Evolutionary conservation across 108 stramenopile species (phyloP), one percentile per base, ranked within the genome.

Genomic region (Discostella stelligeroides): DNA sequence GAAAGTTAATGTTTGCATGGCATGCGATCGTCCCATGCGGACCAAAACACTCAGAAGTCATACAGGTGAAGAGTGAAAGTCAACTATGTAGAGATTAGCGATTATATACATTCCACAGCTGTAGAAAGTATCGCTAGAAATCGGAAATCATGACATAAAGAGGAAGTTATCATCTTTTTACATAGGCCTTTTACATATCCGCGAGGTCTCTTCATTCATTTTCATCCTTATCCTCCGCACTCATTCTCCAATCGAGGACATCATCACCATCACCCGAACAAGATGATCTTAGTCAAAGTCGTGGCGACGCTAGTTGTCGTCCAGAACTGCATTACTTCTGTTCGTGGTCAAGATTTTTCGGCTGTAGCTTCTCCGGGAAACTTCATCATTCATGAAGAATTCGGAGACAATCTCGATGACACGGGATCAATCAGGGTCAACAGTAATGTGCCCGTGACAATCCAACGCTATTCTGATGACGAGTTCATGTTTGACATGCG

Each of bases 1-100:
- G 0, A 41, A 46, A 56, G 79, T 80, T 0, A 70, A 69, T 0
- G 75, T 73, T 0, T 83, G 82, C 28, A 66, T 83, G 17, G 82
- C 82, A 17, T 83, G 82, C 50, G 68, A 77, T 77, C 56, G 76
- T 17, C 76, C 76, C 2, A 77, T 77, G 76, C 50, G 76, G 21
- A 18, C 40, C 18, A 61, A 38, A 24, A 60, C 45, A 46, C 34
- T 34, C 34, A 3, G 34, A 25, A 4, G 9, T 14, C 20, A 17
- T 4, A 21, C 53, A 54, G 15, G 53, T 14, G 25, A 24, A 24
- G 13, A 18, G 34, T 34, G 34, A 34, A 6, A n/a, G n/a, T n/a
- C n/a, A n/a, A n/a, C n/a, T n/a, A n/a, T n/a, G n/a, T n/a, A n/a
- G n/a, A n/a, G n/a, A n/a, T 34, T 34, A 34, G 34, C 34, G 34